Evolutionary conservation across 139 green algal species (phyloP), one percentile per base, ranked within the genome.

Genomic region (Chlorokybus atmophyticus): DNA sequence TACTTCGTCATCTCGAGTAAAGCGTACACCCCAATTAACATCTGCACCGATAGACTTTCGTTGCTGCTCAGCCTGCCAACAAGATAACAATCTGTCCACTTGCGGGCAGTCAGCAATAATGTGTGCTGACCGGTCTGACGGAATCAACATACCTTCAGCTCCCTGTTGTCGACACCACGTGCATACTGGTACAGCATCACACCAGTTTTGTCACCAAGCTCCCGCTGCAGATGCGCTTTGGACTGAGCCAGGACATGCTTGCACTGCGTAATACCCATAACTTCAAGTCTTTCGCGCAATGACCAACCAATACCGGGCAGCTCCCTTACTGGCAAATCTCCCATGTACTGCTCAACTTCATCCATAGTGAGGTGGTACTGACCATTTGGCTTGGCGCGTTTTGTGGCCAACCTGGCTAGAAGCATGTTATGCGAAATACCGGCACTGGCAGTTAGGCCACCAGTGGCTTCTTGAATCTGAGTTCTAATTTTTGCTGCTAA

Each of bases 21-120:
- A 90, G 19, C 90, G 77, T 3, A 98, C 76, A 41, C 85, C 90
- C 66, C 82, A 97, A 70, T 94, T 97, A 41, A 88, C 74, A 58
- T 97, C 86, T 3, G 87, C 86, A 0, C 90, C 85, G 21, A 97
- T 63, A 4, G 66, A 82, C 59, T 79, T 75, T 24, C 79, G 59
- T 50, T 24, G 25, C 26, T 69, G 32, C 3, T 31, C n/a, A n/a
- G n/a, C n/a, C n/a, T n/a, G n/a, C n/a, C n/a, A n/a, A n/a, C n/a
- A n/a, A n/a, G n/a, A n/a, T n/a, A n/a, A n/a, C n/a, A n/a, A n/a
- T n/a, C n/a, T n/a, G n/a, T n/a, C n/a, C n/a, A n/a, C n/a, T n/a
- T n/a, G n/a, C n/a, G n/a, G n/a, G n/a, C n/a, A n/a, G n/a, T n/a
- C n/a, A n/a, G n/a, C n/a, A n/a, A n/a, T n/a, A n/a, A n/a, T n/a